These are phyloP conservation scores for Clathrospora elynae DNA, from an alignment of 2,329 filamentous ascomycete species.

Conservation along the genomic window DNA sequence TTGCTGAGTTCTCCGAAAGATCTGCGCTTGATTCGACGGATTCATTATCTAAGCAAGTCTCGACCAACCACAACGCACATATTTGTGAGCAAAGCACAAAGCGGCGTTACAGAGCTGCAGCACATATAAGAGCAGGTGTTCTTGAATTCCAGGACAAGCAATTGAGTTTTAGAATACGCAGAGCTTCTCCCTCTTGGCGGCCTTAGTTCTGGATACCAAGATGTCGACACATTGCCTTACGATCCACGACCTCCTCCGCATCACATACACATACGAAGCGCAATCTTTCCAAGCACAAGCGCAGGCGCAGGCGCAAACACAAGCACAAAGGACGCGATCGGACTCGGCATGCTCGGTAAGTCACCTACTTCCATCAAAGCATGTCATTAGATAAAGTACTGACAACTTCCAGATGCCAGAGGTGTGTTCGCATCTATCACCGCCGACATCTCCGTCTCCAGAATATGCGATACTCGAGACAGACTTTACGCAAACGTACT, in stretches of 20 bases:
- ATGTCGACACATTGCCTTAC: slow-evolving; percentile 44
- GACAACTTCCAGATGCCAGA: slow-evolving; percentile 31
- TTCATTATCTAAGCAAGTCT: slow-evolving; percentile 11
- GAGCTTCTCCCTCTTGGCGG: too few species aligned
- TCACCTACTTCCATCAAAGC: not conserved
- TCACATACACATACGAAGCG: slow-evolving; percentile 44
- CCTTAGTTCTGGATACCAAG: too few species aligned
- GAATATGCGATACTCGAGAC: slow-evolving; percentile 32
- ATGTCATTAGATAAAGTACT: slow-evolving; percentile 1
- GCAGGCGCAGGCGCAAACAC: not conserved
- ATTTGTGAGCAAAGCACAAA: slow-evolving; percentile 28
- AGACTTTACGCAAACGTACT: slow-evolving; percentile 37
- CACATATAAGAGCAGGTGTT: slow-evolving; percentile 8
- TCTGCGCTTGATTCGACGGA: not conserved
- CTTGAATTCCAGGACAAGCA: not conserved
- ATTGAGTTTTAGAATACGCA: too few species aligned
- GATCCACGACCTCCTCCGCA: slow-evolving; percentile 42
- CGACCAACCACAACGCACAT: slow-evolving; percentile 26
- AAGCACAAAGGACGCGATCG: slow-evolving; percentile 20
- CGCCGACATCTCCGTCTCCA: slow-evolving; percentile 13
- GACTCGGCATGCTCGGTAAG: slow-evolving; percentile 36
- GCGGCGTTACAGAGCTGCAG: slow-evolving; percentile 8
- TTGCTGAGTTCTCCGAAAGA: not conserved
- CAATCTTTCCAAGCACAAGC: slow-evolving; percentile 27
- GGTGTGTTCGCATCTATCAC: slow-evolving; percentile 26